Evolutionary conservation across 2,329 filamentous ascomycete genomes (phyloP), one percentile per base, ranked within the genome.

Genomic region (Fusarium secorum): DNA sequence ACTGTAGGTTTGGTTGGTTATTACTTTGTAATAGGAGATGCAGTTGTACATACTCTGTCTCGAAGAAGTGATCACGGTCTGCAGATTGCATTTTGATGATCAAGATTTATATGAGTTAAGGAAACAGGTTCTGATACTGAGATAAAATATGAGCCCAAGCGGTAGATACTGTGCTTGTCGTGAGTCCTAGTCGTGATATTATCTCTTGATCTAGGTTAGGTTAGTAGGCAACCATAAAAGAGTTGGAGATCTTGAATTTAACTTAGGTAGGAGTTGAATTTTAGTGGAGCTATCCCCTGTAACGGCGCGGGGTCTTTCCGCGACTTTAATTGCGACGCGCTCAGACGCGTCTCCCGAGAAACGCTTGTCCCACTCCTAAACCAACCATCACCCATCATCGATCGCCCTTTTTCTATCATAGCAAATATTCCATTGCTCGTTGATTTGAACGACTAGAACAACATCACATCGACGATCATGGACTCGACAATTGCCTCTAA

Each of bases 51-150:
- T 83, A 96, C 93, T 95, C 92, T 33, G 94, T 97, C 81, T 98
- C 93, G 78, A 98, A 98, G 84, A 97, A 98, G 78, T 96, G 89
- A 33, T 92, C 90, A 55, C 90, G 87, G 77, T 97, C 89, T 54
- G 88, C 87, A 32, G 92, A 92, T 70, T 89, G 87, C 80, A 92
- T 91, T 85, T 88, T 60, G 41, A 44, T 42, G 33, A 18, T 4
- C 24, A 32, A 20, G 11, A 2, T 14, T 20, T 11, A 20, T 17
- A 22, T 2, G 11, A 3, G 5, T 11, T 10, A 49, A 20, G 33
- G n/a, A 5, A 24, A 10, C 4, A 24, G 15, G 8, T 11, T 20
- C 15, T n/a, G 36, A 24, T n/a, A 35, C 11, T 7, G 36, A 8
- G 14, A 49, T 35, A 6, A 14, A 13, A 42, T 17, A 22, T 30